Base-by-base conservation (phyloP, 192 early-diverging fungal species). In the Jimgerdemannia flammicorona region DNA sequence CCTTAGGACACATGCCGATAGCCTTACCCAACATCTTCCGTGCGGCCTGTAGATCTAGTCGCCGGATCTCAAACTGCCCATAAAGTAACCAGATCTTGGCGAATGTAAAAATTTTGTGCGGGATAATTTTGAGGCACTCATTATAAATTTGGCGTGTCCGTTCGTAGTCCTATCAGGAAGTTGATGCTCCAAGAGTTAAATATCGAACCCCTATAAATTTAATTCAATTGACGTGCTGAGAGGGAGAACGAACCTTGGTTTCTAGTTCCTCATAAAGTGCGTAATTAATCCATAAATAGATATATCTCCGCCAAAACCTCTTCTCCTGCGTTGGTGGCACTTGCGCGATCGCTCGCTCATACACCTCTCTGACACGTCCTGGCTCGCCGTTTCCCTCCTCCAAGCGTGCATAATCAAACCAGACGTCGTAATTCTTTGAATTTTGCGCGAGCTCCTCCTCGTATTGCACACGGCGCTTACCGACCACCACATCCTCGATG, bases 231-330 rank as follows among this genome's bases (percentile, higher is more conserved):
- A 29, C 29, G 29, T 29, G 0, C 29, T 29, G 29, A 59, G 14
- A 59, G 6, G 14, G 43, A 10, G 19, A 43, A 59, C 75, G 40
- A 80, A 91, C 91, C 78, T 91, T 89, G 19, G 91, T 92, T 4
- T 89, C 87, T 39, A 90, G 81, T 78, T 99, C 98, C 83, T 99
- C 98, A 82, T 94, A 99, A 29, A 98, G 86, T 0, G 97, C 98
- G 73, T 99, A 99, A 74, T 93, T 93, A 43, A 99, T 91, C 98
- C 98, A 99, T n/a, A 99, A 75, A 83, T 98, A 99, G 40, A 99
- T 97, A 79, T 99, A 99, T 44, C 97, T 86, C 69, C 97, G 84
- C 98, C 98, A 99, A 64, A 93, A 91, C 66, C 93, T 87, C 84
- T 99, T 99, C 69, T 97, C 97, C 20, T 87, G 83, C 3, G 95